Evolutionary conservation across 768 basidiomycete species (phyloP).

Genomic region (Coprinopsis marcescibilis): DNA sequence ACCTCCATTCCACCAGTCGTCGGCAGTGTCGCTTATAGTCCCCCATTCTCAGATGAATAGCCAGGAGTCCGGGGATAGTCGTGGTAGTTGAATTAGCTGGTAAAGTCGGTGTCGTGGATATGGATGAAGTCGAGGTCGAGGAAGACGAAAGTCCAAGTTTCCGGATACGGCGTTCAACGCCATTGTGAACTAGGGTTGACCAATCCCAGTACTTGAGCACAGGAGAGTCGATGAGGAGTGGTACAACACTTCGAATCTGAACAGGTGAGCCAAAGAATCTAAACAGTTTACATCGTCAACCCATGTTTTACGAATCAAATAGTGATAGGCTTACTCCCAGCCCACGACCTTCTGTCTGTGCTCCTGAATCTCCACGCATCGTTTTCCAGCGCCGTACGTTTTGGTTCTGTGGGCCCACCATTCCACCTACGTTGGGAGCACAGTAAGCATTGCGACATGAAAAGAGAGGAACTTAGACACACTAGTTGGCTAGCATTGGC

Average conservation of each 20-base stretch:
- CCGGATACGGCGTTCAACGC: conserved; percentile 44
- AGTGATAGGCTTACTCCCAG: conserved; percentile 31
- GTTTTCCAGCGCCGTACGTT: conserved; percentile 20
- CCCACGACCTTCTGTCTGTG: conserved; percentile 40
- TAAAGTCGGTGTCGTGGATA: background rate
- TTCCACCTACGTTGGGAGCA: conserved; percentile 14
- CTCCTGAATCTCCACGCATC: conserved; percentile 33
- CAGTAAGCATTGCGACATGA: background rate
- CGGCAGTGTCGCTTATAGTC: conserved; percentile 53
- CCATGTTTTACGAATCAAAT: background rate
- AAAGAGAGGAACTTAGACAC: background rate
- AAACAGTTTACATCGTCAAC: background rate
- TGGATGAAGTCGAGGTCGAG: no score
- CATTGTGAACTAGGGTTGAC: conserved; percentile 46
- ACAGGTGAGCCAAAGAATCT: conserved; percentile 41
- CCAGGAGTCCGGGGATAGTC: conserved; percentile 38
- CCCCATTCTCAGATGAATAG: conserved; percentile 51
- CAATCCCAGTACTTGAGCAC: conserved; percentile 45
- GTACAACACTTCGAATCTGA: conserved; percentile 37
- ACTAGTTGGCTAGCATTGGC: background rate
- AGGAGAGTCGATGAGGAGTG: conserved; percentile 39
- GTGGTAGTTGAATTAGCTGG: background rate
- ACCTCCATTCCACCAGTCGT: conserved; percentile 39
- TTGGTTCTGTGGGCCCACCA: conserved; percentile 45
- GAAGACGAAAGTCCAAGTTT: conserved; percentile 20